A percentile compares a stretch with the other conserved stretches of the same genome.
Conservation (phyloP, 1,139 yeast species). For the Debaryomyces subglobosus region DNA sequence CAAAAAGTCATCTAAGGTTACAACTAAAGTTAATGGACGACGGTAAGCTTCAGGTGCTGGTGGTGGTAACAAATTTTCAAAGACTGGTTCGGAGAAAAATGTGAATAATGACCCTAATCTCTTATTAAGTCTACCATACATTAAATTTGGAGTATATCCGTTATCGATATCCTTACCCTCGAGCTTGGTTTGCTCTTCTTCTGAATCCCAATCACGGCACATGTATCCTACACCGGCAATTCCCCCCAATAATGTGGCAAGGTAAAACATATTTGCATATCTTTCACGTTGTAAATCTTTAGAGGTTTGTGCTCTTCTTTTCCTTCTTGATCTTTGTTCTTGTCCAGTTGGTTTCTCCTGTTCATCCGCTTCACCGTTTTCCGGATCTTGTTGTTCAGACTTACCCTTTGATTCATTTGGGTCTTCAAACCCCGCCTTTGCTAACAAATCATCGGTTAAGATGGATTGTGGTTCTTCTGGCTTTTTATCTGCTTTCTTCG, state of each 20-base stretch:
- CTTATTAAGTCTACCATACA: constrained; percentile 68
- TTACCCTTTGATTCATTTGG: constrained; percentile 19
- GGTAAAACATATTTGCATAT: constrained; percentile 70
- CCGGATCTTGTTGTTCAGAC: constrained; percentile 17
- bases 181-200: constrained; percentile 60
- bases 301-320: constrained; percentile 63
- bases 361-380: constrained; percentile 14
- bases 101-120: constrained; percentile 78
- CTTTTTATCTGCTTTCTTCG: constrained; percentile 27
- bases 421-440: constrained; percentile 79
- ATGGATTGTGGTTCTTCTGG: constrained; percentile 53
- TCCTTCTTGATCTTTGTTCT: constrained; percentile 35
- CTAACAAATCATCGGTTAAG: constrained; percentile 78
- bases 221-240: constrained; percentile 72
- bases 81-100: constrained; percentile 91
- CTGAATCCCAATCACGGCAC: constrained; percentile 86
- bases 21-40: constrained; percentile 87
- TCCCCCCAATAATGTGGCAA: constrained; percentile 60
- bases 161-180: constrained; percentile 57
- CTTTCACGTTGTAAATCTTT: constrained; percentile 59
- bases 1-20: constrained; percentile 86
- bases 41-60: constrained; percentile 92
- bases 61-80: constrained; percentile 84
- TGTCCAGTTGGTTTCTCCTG: constrained; percentile 1
- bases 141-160: constrained; percentile 69